Evolutionary conservation across 2,329 filamentous ascomycete species (phyloP), one percentile per base, ranked within the genome.

Genomic region (Colletotrichum higginsianum): DNA sequence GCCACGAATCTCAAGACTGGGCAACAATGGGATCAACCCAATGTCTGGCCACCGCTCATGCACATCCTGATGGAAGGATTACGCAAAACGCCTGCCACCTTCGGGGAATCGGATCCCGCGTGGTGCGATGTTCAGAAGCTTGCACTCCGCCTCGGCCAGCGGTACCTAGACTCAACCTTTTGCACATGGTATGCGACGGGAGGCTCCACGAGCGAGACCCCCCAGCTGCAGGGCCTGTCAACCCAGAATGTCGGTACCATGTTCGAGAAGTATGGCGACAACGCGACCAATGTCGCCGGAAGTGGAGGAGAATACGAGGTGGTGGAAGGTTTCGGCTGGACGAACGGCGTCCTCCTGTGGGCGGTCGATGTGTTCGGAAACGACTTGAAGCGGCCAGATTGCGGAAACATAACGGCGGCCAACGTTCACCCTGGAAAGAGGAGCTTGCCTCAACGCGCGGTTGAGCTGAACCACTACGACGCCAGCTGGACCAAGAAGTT

Each of bases 131-230:
- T 89, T 1, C 88, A 89, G 73, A 80, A 84, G 11, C 83, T 92
- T 1, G 88, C 91, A 0, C 82, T 91, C 2, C 79, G 83, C 4
- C 82, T 93, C 7, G 90, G 86, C 2, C 91, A 93, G 81, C 87
- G 91, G 47, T 93, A 92, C 75, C 82, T 92, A 47, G 90, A 92
- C 79, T 90, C 88, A 21, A 86, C 90, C 0, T 93, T 92, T 77
- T 93, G 91, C 82, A 92, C 91, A 0, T 93, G 91, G 91, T 89
- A 87, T 69, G 88, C 89, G 7, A 93, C 91, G 0, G 91, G 91
- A 26, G 91, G 91, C 4, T 85, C 86, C 2, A 92, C 90, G 0
- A 82, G 83, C 13, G 80, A 84, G 73, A 85, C 83, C 52, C 87
- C 86, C 40, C 86, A 84, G 78, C 82, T 91, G 65, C 78, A 79